Conservation (phyloP, 768 basidiomycete species). For the Fistulinella prunicolor region DNA sequence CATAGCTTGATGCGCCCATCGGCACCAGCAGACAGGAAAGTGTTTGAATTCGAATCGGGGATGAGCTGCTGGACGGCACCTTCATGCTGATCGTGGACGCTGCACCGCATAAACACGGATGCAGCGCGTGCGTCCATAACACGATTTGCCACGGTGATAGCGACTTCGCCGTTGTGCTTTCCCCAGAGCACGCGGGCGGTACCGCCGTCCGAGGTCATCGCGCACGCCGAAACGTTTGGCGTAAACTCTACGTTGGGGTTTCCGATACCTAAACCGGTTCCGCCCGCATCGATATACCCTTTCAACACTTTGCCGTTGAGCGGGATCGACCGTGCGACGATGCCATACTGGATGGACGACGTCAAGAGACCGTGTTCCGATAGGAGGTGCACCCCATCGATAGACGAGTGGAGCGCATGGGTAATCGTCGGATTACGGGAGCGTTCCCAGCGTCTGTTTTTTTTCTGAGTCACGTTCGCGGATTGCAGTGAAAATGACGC, state of each 20-base stretch:
- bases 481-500: slow-evolving; percentile 8
- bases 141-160: slow-evolving; percentile 52
- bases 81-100: slow-evolving; percentile 59
- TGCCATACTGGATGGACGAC: slow-evolving; percentile 62
- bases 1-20: slow-evolving; percentile 77
- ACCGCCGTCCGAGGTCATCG: slow-evolving; percentile 57
- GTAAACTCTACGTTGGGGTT: slow-evolving; percentile 76
- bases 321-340: slow-evolving; percentile 71
- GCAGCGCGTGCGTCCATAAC: slow-evolving; percentile 55
- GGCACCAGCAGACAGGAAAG: slow-evolving; percentile 50
- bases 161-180: slow-evolving; percentile 63
- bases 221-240: slow-evolving; percentile 60
- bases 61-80: slow-evolving; percentile 53
- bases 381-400: slow-evolving; percentile 61
- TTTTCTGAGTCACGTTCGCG: background rate
- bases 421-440: slow-evolving; percentile 58
- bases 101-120: slow-evolving; percentile 47
- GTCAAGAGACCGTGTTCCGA: slow-evolving; percentile 53
- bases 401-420: slow-evolving; percentile 59
- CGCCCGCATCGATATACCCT: slow-evolving; percentile 67
- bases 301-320: slow-evolving; percentile 65
- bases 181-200: slow-evolving; percentile 76
- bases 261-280: slow-evolving; percentile 56
- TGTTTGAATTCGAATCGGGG: slow-evolving; percentile 42
- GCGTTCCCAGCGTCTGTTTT: slow-evolving; percentile 62